Evolutionary conservation across 371 early-diverging fungal genomes (phyloP).

Genomic region (Circinella minor): DNA sequence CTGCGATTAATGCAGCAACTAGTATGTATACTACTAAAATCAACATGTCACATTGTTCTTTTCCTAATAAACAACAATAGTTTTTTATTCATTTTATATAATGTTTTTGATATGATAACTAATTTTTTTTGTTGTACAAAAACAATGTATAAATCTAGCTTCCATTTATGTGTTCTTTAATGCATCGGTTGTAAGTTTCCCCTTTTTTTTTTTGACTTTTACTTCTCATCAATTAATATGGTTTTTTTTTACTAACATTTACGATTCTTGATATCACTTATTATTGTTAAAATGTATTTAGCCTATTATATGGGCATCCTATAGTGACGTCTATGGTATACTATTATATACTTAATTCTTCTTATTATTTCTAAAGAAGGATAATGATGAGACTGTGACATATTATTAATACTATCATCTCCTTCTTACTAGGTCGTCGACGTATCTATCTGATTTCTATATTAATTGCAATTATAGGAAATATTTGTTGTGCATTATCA

Average conservation of each 20-base stretch:
- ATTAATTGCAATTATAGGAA: conserved; percentile 34
- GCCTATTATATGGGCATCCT: conserved; percentile 6
- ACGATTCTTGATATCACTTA: too few relatives aligned
- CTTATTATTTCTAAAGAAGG: too few relatives aligned
- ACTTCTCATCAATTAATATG: background rate
- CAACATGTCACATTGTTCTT: conserved; percentile 12
- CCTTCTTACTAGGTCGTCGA: conserved; percentile 32
- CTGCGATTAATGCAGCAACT: conserved; percentile 37
- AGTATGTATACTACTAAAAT: background rate
- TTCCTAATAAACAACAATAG: background rate
- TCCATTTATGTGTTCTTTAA: conserved; percentile 46
- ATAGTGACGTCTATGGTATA: conserved; percentile 3
- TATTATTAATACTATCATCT: background rate
- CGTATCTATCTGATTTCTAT: conserved; percentile 43
- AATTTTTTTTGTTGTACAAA: conserved; percentile 22
- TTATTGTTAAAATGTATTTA: background rate
- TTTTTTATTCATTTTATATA: too few relatives aligned
- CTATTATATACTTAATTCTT: background rate
- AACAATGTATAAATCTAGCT: conserved; percentile 13
- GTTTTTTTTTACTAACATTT: too few relatives aligned
- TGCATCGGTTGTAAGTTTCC: conserved; percentile 34
- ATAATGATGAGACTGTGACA: background rate
- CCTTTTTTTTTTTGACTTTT: background rate
- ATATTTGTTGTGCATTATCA: conserved; percentile 41
- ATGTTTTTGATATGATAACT: background rate